These are phyloP conservation scores for Beauveria sp. DNA, from an alignment of 2,329 filamentous ascomycete species.

Conservation along the genomic window DNA sequence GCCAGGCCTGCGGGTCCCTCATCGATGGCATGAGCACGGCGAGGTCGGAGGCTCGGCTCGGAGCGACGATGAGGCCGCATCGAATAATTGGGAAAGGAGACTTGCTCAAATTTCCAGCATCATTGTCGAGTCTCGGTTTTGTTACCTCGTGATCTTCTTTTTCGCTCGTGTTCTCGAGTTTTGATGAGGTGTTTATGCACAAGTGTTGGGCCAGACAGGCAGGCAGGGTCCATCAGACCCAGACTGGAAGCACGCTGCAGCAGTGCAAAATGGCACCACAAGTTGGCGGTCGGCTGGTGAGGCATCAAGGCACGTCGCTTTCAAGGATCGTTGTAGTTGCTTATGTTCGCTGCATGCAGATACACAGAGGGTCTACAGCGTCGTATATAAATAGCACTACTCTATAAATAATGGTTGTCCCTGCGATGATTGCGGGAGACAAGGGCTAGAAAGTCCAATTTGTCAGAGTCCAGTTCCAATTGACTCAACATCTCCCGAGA, in stretches of 20 bases:
- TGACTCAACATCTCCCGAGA: no score
- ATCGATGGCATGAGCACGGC: not conserved
- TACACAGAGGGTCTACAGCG: not conserved
- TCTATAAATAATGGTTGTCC: not conserved
- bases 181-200: not conserved
- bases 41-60: slow-evolving; percentile 12
- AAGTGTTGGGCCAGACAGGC: not conserved
- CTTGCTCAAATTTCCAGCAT: not conserved
- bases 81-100: not conserved
- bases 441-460: no score
- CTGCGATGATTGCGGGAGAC: not conserved
- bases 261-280: not conserved
- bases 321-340: not conserved
- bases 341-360: not conserved
- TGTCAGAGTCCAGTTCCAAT: no score
- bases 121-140: not conserved
- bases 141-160: not conserved
- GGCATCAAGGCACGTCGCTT: not conserved
- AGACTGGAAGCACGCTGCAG: not conserved
- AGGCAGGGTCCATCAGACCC: not conserved
- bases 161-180: not conserved
- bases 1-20: not conserved
- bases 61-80: not conserved
- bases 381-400: not conserved
- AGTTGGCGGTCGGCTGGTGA: not conserved